phyloP scores from a whole-genome alignment of 2,329 filamentous ascomycete genomes.

The Penicillium sclerotigenum region DNA sequence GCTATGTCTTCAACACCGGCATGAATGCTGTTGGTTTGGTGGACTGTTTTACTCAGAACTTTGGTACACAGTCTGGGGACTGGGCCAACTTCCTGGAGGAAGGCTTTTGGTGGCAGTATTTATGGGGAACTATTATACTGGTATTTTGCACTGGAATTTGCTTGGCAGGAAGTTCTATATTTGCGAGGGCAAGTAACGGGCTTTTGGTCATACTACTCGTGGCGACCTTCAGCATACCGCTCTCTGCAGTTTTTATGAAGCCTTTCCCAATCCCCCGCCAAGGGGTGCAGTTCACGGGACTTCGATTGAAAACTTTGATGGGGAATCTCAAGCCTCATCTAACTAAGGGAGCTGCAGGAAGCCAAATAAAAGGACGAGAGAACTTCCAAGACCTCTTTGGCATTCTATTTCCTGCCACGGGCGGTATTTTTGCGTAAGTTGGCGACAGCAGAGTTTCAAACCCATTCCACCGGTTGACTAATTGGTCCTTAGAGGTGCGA shows the following conservation, averaged over 20 bases:
- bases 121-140: constrained; percentile 70
- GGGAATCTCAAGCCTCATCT: constrained; percentile 70
- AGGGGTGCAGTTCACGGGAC: constrained; percentile 73
- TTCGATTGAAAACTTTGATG: constrained; percentile 66
- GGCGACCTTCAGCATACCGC: constrained; percentile 74
- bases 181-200: constrained; percentile 75
- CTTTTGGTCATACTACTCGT: constrained; percentile 68
- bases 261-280: constrained; percentile 64
- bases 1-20: constrained; percentile 81
- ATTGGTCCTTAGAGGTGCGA: constrained; percentile 59
- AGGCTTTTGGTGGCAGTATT: constrained; percentile 73
- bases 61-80: constrained; percentile 58
- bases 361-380: constrained; percentile 59
- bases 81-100: constrained; percentile 62
- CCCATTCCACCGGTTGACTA: constrained; percentile 45
- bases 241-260: constrained; percentile 66
- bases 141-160: constrained; percentile 71
- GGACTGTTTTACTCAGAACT: constrained; percentile 75
- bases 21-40: constrained; percentile 85
- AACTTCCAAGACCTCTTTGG: constrained; percentile 82
- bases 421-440: constrained; percentile 56
- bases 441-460: constrained; percentile 42
- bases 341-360: constrained; percentile 60
- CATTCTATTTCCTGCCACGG: constrained; percentile 73
- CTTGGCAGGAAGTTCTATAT: constrained; percentile 74